Percentiles rank a stretch among this genome's conserved stretches.
phyloP scores from a whole-genome alignment of 2,329 filamentous ascomycete genomes.

The Colletotrichum tropicicola region DNA sequence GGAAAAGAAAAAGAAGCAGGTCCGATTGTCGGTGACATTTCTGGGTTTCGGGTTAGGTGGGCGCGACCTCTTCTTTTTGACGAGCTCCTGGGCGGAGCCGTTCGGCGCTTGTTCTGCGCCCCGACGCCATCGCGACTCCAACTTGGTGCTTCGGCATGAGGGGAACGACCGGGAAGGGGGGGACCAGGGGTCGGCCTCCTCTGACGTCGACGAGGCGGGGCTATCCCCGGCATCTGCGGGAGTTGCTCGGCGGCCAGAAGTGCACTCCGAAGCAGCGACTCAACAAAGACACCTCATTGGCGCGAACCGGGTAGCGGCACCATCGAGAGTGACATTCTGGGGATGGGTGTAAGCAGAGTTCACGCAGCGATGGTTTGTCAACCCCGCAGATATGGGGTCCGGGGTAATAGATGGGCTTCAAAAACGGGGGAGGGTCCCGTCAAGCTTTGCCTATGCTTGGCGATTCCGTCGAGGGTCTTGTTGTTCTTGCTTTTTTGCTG shows the following conservation, averaged over 20 bases:
- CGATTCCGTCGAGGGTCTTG: background rate
- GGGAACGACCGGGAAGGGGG: background rate
- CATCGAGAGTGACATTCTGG: background rate
- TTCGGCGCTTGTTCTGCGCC: constrained; percentile 20
- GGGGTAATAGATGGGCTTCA: constrained; percentile 22
- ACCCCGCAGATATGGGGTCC: constrained; percentile 15
- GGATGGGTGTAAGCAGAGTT: constrained; percentile 3
- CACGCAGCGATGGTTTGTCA: background rate
- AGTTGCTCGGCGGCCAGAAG: constrained; percentile 7
- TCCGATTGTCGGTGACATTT: constrained; percentile 13
- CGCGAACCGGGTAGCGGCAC: constrained; percentile 20
- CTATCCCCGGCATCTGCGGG: background rate
- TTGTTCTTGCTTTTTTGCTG: background rate
- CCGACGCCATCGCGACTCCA: constrained; percentile 6
- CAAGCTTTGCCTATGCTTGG: constrained; percentile 15
- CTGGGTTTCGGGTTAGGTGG: constrained; percentile 22
- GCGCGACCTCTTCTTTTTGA: constrained; percentile 30
- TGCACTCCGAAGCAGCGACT: constrained; percentile 5
- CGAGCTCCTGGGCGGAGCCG: background rate
- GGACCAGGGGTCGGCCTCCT: too few species aligned
- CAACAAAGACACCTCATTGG: constrained; percentile 4
- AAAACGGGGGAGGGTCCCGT: constrained; percentile 20
- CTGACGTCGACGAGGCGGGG: constrained; percentile 18
- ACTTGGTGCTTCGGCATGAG: background rate
- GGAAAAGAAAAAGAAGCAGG: background rate